Conservation (phyloP, 345 rosid species). For the Heritiera littoralis region DNA sequence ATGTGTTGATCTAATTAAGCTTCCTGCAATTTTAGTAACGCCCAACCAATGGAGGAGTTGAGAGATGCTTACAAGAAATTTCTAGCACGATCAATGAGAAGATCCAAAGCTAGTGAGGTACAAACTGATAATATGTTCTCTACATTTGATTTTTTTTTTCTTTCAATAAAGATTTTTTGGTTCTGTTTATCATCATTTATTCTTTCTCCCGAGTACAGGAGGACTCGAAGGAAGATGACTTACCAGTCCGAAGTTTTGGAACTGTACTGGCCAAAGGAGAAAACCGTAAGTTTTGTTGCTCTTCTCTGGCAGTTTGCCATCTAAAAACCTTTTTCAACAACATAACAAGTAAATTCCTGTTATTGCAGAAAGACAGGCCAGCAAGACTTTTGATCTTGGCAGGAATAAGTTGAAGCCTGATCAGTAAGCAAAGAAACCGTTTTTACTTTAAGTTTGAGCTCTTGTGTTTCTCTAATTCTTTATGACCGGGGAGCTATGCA, state of each 20-base stretch:
- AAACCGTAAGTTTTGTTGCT: conserved; percentile 48
- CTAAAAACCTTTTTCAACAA: conserved; percentile 17
- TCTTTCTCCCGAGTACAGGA: conserved; percentile 33
- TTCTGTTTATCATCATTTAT: conserved; percentile 4
- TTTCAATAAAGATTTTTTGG: conserved; percentile 13
- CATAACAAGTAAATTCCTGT: neutral
- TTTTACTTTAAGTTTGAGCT: neutral
- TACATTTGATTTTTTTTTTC: neutral
- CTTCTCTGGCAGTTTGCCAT: neutral
- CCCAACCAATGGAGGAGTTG: conserved; percentile 73
- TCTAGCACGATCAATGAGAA: conserved; percentile 66
- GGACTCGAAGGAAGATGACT: conserved; percentile 48
- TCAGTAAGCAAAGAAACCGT: conserved; percentile 40
- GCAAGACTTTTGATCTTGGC: conserved; percentile 38
- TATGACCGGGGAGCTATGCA: neutral
- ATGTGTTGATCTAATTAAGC: conserved; percentile 7
- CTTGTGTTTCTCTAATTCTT: neutral
- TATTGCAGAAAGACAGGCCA: conserved; percentile 48
- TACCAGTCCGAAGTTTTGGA: conserved; percentile 76
- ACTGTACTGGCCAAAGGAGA: conserved; percentile 61
- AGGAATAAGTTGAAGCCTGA: conserved; percentile 51
- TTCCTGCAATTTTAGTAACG: conserved; percentile 47
- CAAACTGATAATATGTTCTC: conserved; percentile 1
- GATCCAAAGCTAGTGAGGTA: conserved; percentile 52
- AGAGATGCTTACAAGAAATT: conserved; percentile 77